A percentile compares a stretch with the other conserved stretches of the same genome.
Evolutionary conservation across 2,329 filamentous ascomycete species (phyloP).

Genomic region (Claviceps spartinae): DNA sequence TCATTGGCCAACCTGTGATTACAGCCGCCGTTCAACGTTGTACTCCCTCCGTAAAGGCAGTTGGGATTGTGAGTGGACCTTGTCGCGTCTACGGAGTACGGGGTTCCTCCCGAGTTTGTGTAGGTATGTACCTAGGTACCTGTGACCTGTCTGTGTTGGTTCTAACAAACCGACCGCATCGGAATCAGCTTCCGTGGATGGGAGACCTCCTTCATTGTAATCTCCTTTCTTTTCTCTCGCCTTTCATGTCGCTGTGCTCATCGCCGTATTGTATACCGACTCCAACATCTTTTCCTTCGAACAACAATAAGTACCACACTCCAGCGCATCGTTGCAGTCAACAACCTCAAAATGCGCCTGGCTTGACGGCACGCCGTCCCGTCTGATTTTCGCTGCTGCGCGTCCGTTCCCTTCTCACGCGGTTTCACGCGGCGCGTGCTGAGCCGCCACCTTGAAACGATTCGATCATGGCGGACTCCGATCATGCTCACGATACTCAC

Average conservation of each 20-base stretch:
- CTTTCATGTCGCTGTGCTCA: not conserved
- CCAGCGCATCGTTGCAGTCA: not conserved
- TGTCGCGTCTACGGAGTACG: too few relatives aligned
- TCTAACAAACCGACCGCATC: too few relatives aligned
- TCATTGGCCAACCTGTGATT: too few relatives aligned
- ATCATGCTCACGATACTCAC: not conserved
- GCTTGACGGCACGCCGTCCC: constrained; percentile 19
- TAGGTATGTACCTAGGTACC: too few relatives aligned
- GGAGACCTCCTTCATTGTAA: too few relatives aligned
- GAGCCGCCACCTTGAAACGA: not conserved
- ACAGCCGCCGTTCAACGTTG: too few relatives aligned
- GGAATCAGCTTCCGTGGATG: too few relatives aligned
- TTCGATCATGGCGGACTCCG: constrained; percentile 1
- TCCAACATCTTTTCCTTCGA: not conserved
- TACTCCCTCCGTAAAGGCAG: too few relatives aligned
- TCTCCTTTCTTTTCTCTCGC: not conserved
- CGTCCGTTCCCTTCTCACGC: constrained; percentile 13
- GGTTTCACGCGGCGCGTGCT: constrained; percentile 15
- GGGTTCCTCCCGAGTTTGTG: too few relatives aligned
- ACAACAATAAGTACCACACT: not conserved
- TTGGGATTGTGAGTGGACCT: too few relatives aligned
- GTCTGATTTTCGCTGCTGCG: constrained; percentile 1
- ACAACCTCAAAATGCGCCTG: constrained; percentile 21
- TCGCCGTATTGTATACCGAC: not conserved
- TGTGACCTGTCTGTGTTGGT: too few relatives aligned